A percentile compares a stretch with the other conserved stretches of the same genome.
Conservation (phyloP, 2,329 filamentous ascomycete species). For the Pseudogymnoascus sp. region DNA sequence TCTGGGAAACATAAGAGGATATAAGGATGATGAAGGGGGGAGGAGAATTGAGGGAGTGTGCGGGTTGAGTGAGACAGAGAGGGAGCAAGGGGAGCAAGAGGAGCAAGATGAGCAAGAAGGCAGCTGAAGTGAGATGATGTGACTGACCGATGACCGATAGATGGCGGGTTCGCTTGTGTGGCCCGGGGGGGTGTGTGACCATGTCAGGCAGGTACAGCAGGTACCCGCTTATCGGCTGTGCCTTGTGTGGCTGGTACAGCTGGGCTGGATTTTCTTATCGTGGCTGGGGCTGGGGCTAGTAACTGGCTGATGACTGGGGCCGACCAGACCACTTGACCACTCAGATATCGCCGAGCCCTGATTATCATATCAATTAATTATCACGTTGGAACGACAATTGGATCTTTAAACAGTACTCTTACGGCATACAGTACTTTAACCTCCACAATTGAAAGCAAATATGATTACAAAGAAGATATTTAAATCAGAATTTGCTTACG, state of each 20-base stretch:
- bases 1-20: not conserved
- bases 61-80: not conserved
- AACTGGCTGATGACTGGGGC: not conserved
- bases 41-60: not conserved
- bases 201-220: not conserved
- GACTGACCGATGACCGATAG: not conserved
- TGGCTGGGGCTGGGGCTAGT: not conserved
- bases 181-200: conserved; percentile 1
- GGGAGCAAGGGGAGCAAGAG: not conserved
- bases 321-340: not conserved
- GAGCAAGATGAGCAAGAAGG: not conserved
- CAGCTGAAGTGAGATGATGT: conserved; percentile 7
- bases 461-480: not conserved
- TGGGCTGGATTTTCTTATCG: not conserved
- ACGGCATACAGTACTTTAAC: not conserved
- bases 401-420: not conserved
- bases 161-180: conserved; percentile 7
- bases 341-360: not conserved
- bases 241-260: not conserved
- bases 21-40: not conserved
- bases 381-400: not conserved
- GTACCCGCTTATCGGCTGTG: not conserved
- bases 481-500: not conserved
- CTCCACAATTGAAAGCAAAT: not conserved
- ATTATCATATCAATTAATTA: not conserved